These are phyloP conservation scores for Wickerhamomyces queroliae DNA, from an alignment of 805 yeast genomes.

Conservation along the genomic window DNA sequence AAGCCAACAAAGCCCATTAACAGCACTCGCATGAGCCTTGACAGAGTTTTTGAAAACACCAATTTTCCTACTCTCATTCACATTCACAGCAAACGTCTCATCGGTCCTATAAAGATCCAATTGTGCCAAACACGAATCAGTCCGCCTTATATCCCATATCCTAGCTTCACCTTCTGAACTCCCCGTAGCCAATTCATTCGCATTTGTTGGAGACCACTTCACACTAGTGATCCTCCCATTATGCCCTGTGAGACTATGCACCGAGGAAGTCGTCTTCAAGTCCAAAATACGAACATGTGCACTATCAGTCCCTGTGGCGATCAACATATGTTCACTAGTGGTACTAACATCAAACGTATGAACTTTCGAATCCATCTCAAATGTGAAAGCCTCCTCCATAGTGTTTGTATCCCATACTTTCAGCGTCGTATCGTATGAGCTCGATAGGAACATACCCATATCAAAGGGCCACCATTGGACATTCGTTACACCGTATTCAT, in stretches of 20 bases:
- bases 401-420: slow-evolving; percentile 77
- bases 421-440: slow-evolving; percentile 73
- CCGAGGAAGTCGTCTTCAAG: slow-evolving; percentile 62
- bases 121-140: slow-evolving; percentile 55
- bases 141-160: slow-evolving; percentile 80
- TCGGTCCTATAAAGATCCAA: slow-evolving; percentile 52
- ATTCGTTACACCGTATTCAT: slow-evolving; percentile 66
- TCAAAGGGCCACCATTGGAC: slow-evolving; percentile 88
- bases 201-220: slow-evolving; percentile 68
- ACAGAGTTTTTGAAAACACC: slow-evolving; percentile 14
- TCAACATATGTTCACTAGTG: slow-evolving; percentile 40
- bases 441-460: slow-evolving; percentile 76
- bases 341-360: slow-evolving; percentile 61
- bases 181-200: slow-evolving; percentile 67
- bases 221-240: slow-evolving; percentile 51
- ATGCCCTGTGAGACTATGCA: slow-evolving; percentile 61
- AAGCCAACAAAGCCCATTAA: slow-evolving; percentile 77
- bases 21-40: slow-evolving; percentile 72
- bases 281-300: slow-evolving; percentile 68
- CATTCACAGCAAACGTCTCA: slow-evolving; percentile 14
- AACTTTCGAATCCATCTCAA: slow-evolving; percentile 55
- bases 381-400: slow-evolving; percentile 60
- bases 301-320: slow-evolving; percentile 70
- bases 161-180: slow-evolving; percentile 76
- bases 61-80: slow-evolving; percentile 15